These are phyloP conservation scores for Osmanthus fragrans DNA, from an alignment of 257 asterid genomes.

Conservation along the genomic window DNA sequence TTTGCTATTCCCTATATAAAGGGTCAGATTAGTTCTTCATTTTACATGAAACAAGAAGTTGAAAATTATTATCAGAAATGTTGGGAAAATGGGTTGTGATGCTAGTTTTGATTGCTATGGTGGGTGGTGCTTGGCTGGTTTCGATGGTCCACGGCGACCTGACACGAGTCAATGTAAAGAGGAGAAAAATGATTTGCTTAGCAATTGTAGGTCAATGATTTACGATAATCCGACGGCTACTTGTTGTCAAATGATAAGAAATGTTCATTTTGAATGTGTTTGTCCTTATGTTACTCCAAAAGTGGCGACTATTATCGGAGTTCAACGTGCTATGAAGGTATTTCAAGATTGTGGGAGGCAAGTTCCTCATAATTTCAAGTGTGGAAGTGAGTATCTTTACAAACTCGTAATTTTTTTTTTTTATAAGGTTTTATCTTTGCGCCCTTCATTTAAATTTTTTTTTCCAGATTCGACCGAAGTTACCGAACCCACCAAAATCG, in stretches of 20 bases:
- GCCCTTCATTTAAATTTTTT: too few species aligned
- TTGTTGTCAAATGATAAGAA: neutral
- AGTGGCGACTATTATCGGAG: neutral
- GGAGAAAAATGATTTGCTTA: neutral
- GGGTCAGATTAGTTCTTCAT: too few species aligned
- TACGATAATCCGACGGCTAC: neutral
- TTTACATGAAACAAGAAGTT: too few species aligned
- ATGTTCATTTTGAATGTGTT: neutral
- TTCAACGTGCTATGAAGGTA: neutral
- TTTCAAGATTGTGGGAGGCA: slow-evolving; percentile 5
- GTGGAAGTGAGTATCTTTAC: slow-evolving; percentile 1
- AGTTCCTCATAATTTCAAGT: slow-evolving; percentile 14
- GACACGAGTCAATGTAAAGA: neutral
- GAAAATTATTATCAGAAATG: neutral
- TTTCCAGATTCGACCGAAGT: too few species aligned
- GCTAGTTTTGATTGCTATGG: neutral
- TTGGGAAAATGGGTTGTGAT: neutral
- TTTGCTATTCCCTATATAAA: too few species aligned
- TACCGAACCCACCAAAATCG: too few species aligned
- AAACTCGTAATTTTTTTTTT: too few species aligned
- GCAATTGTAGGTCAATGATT: neutral
- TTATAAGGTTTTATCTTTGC: too few species aligned
- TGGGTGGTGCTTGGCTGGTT: neutral
- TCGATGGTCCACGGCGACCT: neutral
- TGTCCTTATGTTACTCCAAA: slow-evolving; percentile 2